Conservation (phyloP, 2,329 filamentous ascomycete genomes). For the Colletotrichum plurivorum region DNA sequence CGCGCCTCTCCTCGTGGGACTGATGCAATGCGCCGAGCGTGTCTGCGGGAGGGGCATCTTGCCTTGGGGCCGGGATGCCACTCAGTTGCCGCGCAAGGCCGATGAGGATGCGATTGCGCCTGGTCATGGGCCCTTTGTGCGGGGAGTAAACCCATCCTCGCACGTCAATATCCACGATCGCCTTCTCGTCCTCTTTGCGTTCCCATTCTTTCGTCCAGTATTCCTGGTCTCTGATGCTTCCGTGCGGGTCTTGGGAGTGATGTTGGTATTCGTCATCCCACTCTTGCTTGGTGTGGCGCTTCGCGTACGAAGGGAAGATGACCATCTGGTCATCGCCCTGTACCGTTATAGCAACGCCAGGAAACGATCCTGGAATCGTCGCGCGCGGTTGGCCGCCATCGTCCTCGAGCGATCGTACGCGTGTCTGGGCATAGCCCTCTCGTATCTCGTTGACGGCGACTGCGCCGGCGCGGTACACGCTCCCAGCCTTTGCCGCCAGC, state of each 20-base stretch:
- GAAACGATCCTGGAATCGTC: slow-evolving; percentile 82
- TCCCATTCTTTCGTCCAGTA: slow-evolving; percentile 88
- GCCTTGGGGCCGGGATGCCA: slow-evolving; percentile 81
- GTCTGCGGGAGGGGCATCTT: slow-evolving; percentile 45
- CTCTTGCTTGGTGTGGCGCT: slow-evolving; percentile 73
- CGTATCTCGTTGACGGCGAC: slow-evolving; percentile 71
- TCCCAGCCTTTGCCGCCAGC: slow-evolving; percentile 76
- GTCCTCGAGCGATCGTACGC: slow-evolving; percentile 54
- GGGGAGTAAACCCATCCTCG: slow-evolving; percentile 95
- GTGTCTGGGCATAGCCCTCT: slow-evolving; percentile 71
- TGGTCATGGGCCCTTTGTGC: slow-evolving; percentile 85
- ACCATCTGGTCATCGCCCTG: slow-evolving; percentile 93
- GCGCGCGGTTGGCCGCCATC: slow-evolving; percentile 51
- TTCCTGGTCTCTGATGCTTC: slow-evolving; percentile 72
- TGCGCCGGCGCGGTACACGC: slow-evolving; percentile 69
- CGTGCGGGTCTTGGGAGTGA: slow-evolving; percentile 52
- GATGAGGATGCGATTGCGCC: slow-evolving; percentile 89
- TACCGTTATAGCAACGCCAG: slow-evolving; percentile 84
- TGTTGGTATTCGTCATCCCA: slow-evolving; percentile 50
- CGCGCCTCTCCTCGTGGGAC: slow-evolving; percentile 64
- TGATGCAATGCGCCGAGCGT: slow-evolving; percentile 48
- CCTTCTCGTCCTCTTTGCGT: slow-evolving; percentile 83
- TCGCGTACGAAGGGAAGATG: slow-evolving; percentile 93
- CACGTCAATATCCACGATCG: slow-evolving; percentile 93
- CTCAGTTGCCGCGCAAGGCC: slow-evolving; percentile 90